These are phyloP conservation scores for Ilyonectria mors-panacis DNA, from an alignment of 2,329 filamentous ascomycete species.

Conservation along the genomic window DNA sequence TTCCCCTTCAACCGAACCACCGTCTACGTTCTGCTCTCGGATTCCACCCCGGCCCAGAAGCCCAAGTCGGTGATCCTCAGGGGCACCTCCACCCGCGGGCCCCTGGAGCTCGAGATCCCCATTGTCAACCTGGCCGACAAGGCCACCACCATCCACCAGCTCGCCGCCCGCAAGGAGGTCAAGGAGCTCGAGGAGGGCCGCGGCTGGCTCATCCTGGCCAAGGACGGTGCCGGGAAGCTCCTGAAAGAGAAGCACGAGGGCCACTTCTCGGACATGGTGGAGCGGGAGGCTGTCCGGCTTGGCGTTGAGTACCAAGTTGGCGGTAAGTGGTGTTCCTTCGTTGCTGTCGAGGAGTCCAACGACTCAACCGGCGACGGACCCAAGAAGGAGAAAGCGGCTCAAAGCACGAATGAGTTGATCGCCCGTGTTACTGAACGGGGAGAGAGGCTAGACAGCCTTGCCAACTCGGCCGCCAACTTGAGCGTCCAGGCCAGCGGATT, in stretches of 20 bases:
- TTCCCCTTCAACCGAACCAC: constrained; percentile 77
- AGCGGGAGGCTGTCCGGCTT: constrained; percentile 76
- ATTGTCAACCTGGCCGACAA: constrained; percentile 63
- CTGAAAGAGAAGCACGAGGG: constrained; percentile 64
- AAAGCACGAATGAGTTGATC: neutral
- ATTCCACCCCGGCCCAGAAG: constrained; percentile 57
- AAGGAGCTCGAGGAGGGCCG: constrained; percentile 79
- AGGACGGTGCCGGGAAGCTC: constrained; percentile 58
- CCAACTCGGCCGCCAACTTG: neutral
- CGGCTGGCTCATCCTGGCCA: constrained; percentile 74
- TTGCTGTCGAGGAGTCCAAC: constrained; percentile 71
- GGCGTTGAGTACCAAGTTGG: constrained; percentile 77
- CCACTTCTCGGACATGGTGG: constrained; percentile 72
- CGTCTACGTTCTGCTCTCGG: constrained; percentile 75
- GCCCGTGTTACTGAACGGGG: neutral
- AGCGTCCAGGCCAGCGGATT: neutral
- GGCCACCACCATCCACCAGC: constrained; percentile 75
- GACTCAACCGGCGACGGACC: constrained; percentile 36
- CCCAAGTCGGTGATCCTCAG: constrained; percentile 70
- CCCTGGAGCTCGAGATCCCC: constrained; percentile 75
- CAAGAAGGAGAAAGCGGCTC: neutral
- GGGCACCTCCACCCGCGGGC: constrained; percentile 70
- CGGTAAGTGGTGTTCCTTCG: constrained; percentile 81
- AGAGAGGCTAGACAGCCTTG: neutral
- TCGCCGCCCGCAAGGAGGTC: constrained; percentile 78